A percentile compares a stretch with the other conserved stretches of the same genome.
Evolutionary conservation across 371 early-diverging fungal genomes (phyloP).

Genomic region (Batkoa obscura): DNA sequence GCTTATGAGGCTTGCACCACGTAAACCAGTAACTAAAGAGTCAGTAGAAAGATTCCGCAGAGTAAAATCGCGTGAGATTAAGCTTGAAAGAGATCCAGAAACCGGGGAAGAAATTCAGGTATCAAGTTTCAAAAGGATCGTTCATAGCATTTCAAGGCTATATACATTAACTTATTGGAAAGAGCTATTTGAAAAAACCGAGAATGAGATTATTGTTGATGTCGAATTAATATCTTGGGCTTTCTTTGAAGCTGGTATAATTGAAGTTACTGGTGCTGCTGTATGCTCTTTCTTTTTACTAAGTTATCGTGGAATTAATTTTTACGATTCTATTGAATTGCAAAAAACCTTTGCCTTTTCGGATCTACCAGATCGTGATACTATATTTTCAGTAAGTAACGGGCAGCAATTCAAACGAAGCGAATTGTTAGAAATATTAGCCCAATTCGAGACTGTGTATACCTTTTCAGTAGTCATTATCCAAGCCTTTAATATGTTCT

Average conservation of each 20-base stretch:
- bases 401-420: slow-evolving; percentile 31
- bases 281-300: slow-evolving; percentile 59
- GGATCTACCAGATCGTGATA: too few species aligned
- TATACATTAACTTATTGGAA: too few species aligned
- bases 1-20: slow-evolving; percentile 74
- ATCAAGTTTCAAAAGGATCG: slow-evolving; percentile 12
- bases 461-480: slow-evolving; percentile 54
- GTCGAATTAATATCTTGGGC: slow-evolving; percentile 56
- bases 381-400: too few species aligned
- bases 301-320: slow-evolving; percentile 20
- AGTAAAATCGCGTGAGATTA: slow-evolving; percentile 18
- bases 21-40: slow-evolving; percentile 63
- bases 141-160: slow-evolving; percentile 24
- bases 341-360: too few species aligned
- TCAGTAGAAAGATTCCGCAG: slow-evolving; percentile 12
- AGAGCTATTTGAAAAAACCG: too few species aligned
- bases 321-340: slow-evolving; percentile 6
- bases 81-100: slow-evolving; percentile 22
- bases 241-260: slow-evolving; percentile 69
- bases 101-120: slow-evolving; percentile 21
- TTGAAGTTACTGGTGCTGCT: slow-evolving; percentile 30
- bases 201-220: slow-evolving; percentile 73
- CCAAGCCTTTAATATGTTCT: slow-evolving; percentile 85
- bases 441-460: slow-evolving; percentile 12
- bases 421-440: too few species aligned